A percentile compares a stretch with the other conserved stretches of the same genome.
phyloP scores from a whole-genome alignment of 2,329 filamentous ascomycete genomes.

The Sordariomycetes sp. region DNA sequence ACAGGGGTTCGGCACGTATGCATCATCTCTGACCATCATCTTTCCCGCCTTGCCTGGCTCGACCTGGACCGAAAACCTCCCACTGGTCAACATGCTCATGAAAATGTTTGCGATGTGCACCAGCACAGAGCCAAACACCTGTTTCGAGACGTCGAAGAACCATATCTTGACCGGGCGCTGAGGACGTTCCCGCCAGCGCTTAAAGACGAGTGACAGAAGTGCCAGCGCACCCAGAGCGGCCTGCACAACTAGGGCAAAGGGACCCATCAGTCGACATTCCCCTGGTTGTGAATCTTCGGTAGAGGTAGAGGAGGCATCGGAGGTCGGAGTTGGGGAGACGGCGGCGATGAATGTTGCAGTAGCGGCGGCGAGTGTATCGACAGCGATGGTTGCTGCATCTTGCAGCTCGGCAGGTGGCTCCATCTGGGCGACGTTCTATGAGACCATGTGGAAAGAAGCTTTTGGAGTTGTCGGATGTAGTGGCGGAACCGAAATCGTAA shows the following conservation, averaged over 20 bases:
- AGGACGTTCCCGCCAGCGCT: conserved; percentile 84
- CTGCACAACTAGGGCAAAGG: conserved; percentile 88
- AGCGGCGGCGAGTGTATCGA: too few relatives aligned
- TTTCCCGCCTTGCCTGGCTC: conserved; percentile 30
- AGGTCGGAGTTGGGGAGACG: conserved; percentile 7
- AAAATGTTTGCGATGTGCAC: conserved; percentile 88
- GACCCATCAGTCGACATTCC: conserved; percentile 79
- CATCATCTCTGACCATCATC: conserved; percentile 33
- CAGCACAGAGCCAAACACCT: conserved; percentile 87
- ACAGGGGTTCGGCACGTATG: conserved; percentile 79
- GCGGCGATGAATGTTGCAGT: conserved; percentile 6
- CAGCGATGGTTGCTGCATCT: conserved; percentile 4
- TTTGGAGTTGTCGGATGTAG: too few relatives aligned
- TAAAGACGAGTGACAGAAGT: conserved; percentile 79
- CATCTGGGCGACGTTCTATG: too few relatives aligned
- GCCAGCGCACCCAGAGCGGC: conserved; percentile 76
- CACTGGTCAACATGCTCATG: conserved; percentile 93
- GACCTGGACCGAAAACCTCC: conserved; percentile 63
- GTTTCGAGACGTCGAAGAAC: conserved; percentile 96
- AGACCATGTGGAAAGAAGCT: too few relatives aligned
- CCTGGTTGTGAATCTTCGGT: conserved; percentile 43
- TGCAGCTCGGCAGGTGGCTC: too few relatives aligned
- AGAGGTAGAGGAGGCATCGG: conserved; percentile 17
- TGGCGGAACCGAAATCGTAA: too few relatives aligned
- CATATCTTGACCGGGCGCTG: conserved; percentile 92